Base-by-base conservation (phyloP, 257 asterid species). In the Rubia yunnanensis region DNA sequence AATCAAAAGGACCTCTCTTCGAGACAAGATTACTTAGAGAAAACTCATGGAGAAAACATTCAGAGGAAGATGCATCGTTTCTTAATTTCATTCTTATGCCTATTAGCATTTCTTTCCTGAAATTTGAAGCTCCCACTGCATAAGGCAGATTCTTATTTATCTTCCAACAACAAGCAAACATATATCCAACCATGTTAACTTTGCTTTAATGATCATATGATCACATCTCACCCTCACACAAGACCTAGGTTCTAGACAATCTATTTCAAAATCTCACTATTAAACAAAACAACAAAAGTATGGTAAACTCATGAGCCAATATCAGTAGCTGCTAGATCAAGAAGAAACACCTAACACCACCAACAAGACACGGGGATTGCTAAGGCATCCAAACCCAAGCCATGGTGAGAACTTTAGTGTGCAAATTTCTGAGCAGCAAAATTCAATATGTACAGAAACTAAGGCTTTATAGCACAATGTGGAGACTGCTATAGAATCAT, bases 341-440 rank as follows among this genome's bases (percentile, higher is more conserved):
- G 63, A 38, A 27, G 41, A 26, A 28, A 53, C 62, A 54, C 24
- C 9, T 39, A n/a, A 36, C 17, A 46, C 50, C 23, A 41, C 10
- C 38, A 39, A 28, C 32, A 5, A 67, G 10, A 28, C 18, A 2
- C 34, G 9, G 18, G n/a, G 8, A 38, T 6, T 24, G 28, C 48
- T 15, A 38, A 44, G 58, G 15, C 20, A 22, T 39, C 60, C 22
- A n/a, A 48, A 26, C 56, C n/a, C 11, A 39, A 48, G 38, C 60
- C 48, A 38, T 5, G 20, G 46, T 30, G 15, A 39, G 59, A 46
- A 64, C 59, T 64, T 48, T 7, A 1, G 58, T 23, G 6, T 5
- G 14, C 5, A 27, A 46, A 64, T 58, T 64, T 35, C 53, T 31
- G 6, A 58, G 44, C 72, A 58, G 59, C 32, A 36, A 39, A 27